Base-by-base conservation (phyloP, 768 basidiomycete species). In the Rubroboletus satanas region DNA sequence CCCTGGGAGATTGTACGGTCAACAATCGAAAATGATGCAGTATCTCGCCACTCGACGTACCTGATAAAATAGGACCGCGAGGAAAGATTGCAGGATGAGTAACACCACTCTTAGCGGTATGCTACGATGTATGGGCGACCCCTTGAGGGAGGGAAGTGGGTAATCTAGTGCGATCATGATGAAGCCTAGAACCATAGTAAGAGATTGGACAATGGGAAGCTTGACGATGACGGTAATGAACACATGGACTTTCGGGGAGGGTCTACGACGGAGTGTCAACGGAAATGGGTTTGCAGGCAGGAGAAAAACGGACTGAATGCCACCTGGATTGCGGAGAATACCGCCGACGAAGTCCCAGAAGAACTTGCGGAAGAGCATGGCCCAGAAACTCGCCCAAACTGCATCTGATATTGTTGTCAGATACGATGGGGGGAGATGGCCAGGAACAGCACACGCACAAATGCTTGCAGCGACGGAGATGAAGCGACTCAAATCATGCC, bases 321-420 rank as follows among this genome's bases (percentile, higher is more conserved):
- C 89, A 74, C 89, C 89, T 29, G 89, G 89, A 67, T 82, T 79
- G 57, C 88, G 86, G 54, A 91, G 67, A 54, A 79, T 85, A 45
- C 89, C 93, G 55, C 83, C 85, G n/a, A 93, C 74, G 67, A 96
- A 92, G 75, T 96, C 94, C 89, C 90, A 96, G 75, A 96, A 94
- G 81, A 92, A 96, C 75, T 96, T 96, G 72, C 92, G 89, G 74
- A 84, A 93, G 62, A 87, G 75, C 14, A 94, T 69, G 17, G 84
- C 93, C 74, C 82, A 95, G 73, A 89, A 85, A 32, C 81, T 76
- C 14, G 88, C 85, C 91, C 90, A 92, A 11, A 92, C 74, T 54
- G 84, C 81, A 68, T 90, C 90, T 92, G 57, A 28, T 31, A 44
- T 37, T 0, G 35, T 42, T 47, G 53, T 60, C 54, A 59, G 61